phyloP scores from a whole-genome alignment of 148 eudicot species.

The Arbutus unedo region DNA sequence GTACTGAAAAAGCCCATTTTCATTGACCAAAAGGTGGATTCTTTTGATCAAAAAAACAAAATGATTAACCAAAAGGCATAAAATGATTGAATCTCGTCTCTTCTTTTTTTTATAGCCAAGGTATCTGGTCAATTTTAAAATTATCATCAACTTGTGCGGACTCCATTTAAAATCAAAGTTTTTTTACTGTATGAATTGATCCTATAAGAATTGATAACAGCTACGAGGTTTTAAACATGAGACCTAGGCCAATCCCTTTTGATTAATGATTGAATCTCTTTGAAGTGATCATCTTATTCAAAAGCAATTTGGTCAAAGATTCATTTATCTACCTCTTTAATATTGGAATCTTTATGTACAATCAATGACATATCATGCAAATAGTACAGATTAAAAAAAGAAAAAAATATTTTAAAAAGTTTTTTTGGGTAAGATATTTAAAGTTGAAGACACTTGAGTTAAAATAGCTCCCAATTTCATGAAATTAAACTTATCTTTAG shows the following conservation, averaged over 20 bases:
- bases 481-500: not conserved
- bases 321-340: not conserved
- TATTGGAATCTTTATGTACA: not conserved
- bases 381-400: not conserved
- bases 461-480: not conserved
- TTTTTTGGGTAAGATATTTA: not conserved
- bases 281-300: not conserved
- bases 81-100: no score
- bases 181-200: no score
- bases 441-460: slow-evolving; percentile 1
- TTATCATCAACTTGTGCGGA: no score
- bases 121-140: no score
- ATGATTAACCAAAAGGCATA: no score
- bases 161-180: no score
- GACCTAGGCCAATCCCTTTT: no score
- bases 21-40: not conserved
- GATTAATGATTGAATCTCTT: not conserved
- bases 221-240: no score
- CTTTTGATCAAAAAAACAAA: no score
- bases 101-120: no score
- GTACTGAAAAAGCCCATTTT: not conserved
- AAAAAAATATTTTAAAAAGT: not conserved
- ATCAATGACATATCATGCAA: not conserved
- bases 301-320: slow-evolving; percentile 4
- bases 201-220: no score